A percentile compares a stretch with the other conserved stretches of the same genome.
phyloP scores from a whole-genome alignment of 176 grass and related monocot species.

The Aegilops tauschii region DNA sequence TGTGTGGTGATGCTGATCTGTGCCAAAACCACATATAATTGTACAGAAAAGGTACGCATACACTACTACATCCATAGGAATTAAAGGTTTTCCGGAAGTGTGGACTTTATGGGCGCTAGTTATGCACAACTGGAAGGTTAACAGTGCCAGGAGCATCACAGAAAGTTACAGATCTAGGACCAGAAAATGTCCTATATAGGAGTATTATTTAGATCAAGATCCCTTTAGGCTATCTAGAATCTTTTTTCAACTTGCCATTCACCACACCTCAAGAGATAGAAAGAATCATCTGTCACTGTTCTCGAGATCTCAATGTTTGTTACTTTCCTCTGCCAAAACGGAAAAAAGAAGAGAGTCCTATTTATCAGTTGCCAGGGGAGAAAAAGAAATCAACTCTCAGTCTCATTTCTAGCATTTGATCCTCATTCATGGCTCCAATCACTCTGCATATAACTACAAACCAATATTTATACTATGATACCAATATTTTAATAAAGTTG shows the following conservation, averaged over 20 bases:
- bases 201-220: neutral
- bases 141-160: neutral
- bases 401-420: no score
- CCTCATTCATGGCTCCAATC: no score
- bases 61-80: neutral
- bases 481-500: no score
- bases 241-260: neutral
- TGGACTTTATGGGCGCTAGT: neutral
- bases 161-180: neutral
- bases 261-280: neutral
- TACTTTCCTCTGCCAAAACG: neutral
- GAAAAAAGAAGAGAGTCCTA: neutral
- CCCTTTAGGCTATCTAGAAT: slow-evolving; percentile 20
- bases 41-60: neutral
- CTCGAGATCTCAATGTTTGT: neutral
- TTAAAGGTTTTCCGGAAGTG: neutral
- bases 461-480: no score
- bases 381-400: neutral
- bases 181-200: neutral
- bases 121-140: neutral
- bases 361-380: neutral
- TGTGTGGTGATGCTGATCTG: neutral
- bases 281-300: neutral
- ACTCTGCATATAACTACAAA: no score
- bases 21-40: neutral